Evolutionary conservation across 441 rosid species (phyloP), one percentile per base, ranked within the genome.

Genomic region (Syzygium malaccense): DNA sequence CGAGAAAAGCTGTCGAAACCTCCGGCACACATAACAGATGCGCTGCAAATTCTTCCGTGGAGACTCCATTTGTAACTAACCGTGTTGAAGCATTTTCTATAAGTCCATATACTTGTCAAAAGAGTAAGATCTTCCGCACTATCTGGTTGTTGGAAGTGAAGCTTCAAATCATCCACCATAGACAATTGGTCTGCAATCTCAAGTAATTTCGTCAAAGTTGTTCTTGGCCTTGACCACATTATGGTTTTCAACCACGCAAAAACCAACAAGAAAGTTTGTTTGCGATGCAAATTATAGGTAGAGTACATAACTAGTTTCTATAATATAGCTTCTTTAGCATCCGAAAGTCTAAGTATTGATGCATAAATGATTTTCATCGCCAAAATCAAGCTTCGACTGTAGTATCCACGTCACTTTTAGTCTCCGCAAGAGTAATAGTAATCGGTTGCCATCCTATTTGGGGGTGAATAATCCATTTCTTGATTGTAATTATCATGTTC

Each of bases 391-490:
- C 88, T 86, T 91, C 90, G 80, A 91, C 88, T 85, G 55, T 88
- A 49, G 90, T 85, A 89, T 86, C 91, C 54, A 48, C 78, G 62
- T 91, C 92, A 85, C 87, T 86, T 88, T 92, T 90, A 80, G 88
- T 84, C 91, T 91, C 92, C 28, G 90, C 89, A 85, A 94, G 88
- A 90, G 91, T 92, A 85, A 94, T 85, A 85, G 88, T 91, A 86
- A 95, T 89, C 49, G 96, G 97, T 89, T 91, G 94, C 97, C 97
- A 95, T 90, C 95, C 96, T 33, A 93, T 89, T 79, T 90, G 96
- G 86, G 91, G 92, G 88, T 86, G 89, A 88, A 86, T 90, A 89
- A 95, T 94, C 96, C 97, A 95, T 90, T 93, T 92, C 92, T 94
- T 95, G 55, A 85, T 37, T 55, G 91, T 88, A 84, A 92, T 89